Percentiles rank a stretch among this genome's conserved stretches.
phyloP scores from a whole-genome alignment of 208 protist species.

The Kentomonas sorsogonicus region DNA sequence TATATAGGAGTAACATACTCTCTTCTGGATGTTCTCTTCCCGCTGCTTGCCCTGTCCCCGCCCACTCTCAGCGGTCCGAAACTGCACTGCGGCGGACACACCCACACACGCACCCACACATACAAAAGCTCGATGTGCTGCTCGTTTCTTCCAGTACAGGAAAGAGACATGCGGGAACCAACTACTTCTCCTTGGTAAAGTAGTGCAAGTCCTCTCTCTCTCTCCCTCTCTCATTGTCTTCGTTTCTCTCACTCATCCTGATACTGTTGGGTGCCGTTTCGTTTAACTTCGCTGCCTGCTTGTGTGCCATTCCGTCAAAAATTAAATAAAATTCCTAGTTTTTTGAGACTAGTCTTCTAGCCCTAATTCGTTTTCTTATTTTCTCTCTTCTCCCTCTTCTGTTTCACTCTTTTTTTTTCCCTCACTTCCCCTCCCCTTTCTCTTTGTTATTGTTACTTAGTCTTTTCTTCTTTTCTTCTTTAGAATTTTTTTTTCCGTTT shows the following conservation, averaged over 20 bases:
- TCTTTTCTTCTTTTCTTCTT: too few relatives aligned
- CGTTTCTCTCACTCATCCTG: too few relatives aligned
- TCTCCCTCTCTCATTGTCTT: not conserved
- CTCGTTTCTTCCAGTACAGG: too few relatives aligned
- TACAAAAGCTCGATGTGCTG: too few relatives aligned
- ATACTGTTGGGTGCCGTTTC: not conserved
- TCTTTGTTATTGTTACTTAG: too few relatives aligned
- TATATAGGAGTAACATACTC: not conserved
- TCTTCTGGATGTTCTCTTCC: too few relatives aligned
- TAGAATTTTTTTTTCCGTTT: too few relatives aligned
- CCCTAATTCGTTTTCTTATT: not conserved
- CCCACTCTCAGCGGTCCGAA: too few relatives aligned
- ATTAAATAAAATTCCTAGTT: not conserved
- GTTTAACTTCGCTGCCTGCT: not conserved
- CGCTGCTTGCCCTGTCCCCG: too few relatives aligned
- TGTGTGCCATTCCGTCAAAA: not conserved
- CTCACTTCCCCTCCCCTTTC: slow-evolving; percentile 2
- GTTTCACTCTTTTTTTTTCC: slow-evolving; percentile 7
- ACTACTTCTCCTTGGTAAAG: not conserved
- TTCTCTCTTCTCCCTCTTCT: not conserved
- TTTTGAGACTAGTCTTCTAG: not conserved
- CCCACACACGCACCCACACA: not conserved
- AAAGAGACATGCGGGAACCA: not conserved
- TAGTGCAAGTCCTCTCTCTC: not conserved
- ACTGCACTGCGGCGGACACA: too few relatives aligned